Evolutionary conservation across 306 rosid genomes (phyloP).

Genomic region (Potentilla sterilis): DNA sequence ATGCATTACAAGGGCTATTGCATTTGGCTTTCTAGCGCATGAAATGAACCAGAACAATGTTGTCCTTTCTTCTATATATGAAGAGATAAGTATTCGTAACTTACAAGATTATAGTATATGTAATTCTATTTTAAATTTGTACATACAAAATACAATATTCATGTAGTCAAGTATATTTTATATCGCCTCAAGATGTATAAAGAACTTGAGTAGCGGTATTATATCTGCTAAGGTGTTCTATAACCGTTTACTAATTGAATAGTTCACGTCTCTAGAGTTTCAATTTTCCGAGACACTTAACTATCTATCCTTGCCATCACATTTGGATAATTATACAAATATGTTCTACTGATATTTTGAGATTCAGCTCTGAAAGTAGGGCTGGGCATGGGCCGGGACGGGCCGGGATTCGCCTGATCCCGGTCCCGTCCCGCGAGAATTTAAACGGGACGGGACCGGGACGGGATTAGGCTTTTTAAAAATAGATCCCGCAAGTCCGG

Average conservation of each 20-base stretch:
- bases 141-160: background rate
- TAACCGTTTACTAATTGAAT: background rate
- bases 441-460: too few species aligned
- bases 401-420: too few species aligned
- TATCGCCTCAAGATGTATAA: background rate
- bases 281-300: background rate
- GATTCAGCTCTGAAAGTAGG: conserved; percentile 17
- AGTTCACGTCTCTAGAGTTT: background rate
- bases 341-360: background rate
- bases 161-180: background rate
- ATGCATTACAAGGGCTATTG: background rate
- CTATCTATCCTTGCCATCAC: background rate
- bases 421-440: too few species aligned
- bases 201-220: background rate
- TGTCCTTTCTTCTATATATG: background rate
- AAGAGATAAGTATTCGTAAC: background rate
- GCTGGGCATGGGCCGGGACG: too few species aligned
- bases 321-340: background rate
- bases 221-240: background rate
- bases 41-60: background rate
- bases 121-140: too few species aligned
- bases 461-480: too few species aligned
- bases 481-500: too few species aligned
- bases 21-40: background rate
- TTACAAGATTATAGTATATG: background rate